phyloP scores from a whole-genome alignment of 768 basidiomycete genomes.

The Boletus rubroflammeus region DNA sequence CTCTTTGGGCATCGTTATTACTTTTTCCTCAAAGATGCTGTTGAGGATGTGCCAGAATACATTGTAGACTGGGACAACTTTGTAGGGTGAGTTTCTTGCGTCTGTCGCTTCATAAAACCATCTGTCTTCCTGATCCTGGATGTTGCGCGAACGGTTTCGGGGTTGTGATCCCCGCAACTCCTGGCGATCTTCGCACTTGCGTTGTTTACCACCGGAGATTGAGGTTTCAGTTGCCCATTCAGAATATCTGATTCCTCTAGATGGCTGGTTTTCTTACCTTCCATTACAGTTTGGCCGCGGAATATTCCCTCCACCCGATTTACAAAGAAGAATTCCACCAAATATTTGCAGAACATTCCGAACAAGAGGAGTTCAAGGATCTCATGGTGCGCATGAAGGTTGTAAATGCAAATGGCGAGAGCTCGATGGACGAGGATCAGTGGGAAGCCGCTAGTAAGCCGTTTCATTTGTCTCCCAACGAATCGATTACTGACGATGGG shows the following conservation, averaged over 20 bases:
- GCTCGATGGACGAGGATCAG: conserved; percentile 90
- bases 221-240: background rate
- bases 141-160: background rate
- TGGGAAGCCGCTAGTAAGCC: conserved; percentile 98
- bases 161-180: background rate
- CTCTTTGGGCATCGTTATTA: conserved; percentile 89
- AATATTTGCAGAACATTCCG: conserved; percentile 77
- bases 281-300: conserved; percentile 67
- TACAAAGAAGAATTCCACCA: conserved; percentile 92
- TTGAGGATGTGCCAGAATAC: conserved; percentile 96
- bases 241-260: background rate
- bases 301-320: conserved; percentile 68
- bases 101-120: background rate
- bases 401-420: conserved; percentile 79
- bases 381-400: conserved; percentile 91
- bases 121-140: background rate
- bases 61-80: conserved; percentile 96
- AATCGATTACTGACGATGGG: conserved; percentile 4
- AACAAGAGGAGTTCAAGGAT: conserved; percentile 76
- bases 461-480: background rate
- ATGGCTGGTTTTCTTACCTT: conserved; percentile 11
- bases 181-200: background rate
- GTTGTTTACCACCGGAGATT: background rate
- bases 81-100: conserved; percentile 53
- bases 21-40: conserved; percentile 93